Conservation (phyloP, 1,284 basidiomycete genomes). For the Chalciporus sp. region DNA sequence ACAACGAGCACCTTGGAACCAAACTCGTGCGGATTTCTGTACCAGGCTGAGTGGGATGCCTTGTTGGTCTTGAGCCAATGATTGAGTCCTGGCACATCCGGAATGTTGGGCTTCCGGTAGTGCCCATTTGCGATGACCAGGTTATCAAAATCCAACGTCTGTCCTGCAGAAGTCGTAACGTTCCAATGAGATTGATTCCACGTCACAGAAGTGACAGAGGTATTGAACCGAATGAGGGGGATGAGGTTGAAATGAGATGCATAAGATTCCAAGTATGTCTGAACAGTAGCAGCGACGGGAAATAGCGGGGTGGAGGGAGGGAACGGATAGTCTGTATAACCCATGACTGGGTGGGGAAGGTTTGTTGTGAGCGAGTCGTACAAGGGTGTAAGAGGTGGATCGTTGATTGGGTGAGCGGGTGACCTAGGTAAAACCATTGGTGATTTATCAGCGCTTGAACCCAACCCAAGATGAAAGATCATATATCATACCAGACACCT, state of each 20-base stretch:
- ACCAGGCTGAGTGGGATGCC: constrained; percentile 67
- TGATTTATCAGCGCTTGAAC: neutral
- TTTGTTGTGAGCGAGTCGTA: constrained; percentile 80
- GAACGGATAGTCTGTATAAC: constrained; percentile 60
- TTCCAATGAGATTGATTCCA: constrained; percentile 52
- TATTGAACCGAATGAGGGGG: constrained; percentile 57
- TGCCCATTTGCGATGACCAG: constrained; percentile 76
- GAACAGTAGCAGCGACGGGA: constrained; percentile 58
- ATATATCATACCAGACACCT: constrained; percentile 63
- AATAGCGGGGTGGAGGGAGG: constrained; percentile 71
- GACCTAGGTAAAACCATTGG: constrained; percentile 43
- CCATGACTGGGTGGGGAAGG: constrained; percentile 76
- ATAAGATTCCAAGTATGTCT: constrained; percentile 63
- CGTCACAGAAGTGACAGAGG: constrained; percentile 45
- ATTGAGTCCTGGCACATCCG: constrained; percentile 56
- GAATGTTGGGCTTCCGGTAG: constrained; percentile 63
- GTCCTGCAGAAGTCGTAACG: constrained; percentile 42
- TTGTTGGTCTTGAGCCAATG: constrained; percentile 54
- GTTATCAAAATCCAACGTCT: constrained; percentile 53
- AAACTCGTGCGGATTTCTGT: constrained; percentile 54
- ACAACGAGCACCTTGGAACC: constrained; percentile 63
- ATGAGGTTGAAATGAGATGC: constrained; percentile 57
- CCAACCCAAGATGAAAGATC: neutral
- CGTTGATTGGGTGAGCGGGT: constrained; percentile 49
- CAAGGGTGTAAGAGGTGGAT: constrained; percentile 65